Evolutionary conservation across 768 basidiomycete genomes (phyloP), one percentile per base, ranked within the genome.

Genomic region (Suillus luteus): DNA sequence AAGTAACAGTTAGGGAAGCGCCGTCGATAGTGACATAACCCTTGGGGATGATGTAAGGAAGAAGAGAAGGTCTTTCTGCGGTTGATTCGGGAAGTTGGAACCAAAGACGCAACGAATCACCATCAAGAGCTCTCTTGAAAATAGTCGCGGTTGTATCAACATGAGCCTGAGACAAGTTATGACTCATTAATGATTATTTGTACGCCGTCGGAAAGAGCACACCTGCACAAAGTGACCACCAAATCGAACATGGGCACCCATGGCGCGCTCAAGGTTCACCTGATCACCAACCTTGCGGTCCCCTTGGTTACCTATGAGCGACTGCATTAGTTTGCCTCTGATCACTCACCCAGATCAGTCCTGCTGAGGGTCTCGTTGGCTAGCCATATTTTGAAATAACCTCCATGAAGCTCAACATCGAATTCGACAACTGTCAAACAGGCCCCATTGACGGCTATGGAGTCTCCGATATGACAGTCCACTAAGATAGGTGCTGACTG

Each of bases 151-250:
- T 96, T 6, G 85, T 85, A 73, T 99, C 97, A 65, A 99, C 91
- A 76, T 99, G 97, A 19, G 92, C 97, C 95, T 98, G 65, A 37
- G 43, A 24, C n/a, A 14, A 43, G 55, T 43, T 55, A 19, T 63
- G 65, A 0, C 51, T 58, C 40, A 24, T 51, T 38, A 9, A 10
- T 9, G 46, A 24, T 43, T 33, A 33, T 31, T 38, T 35, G 60
- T 22, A 54, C 46, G 14, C n/a, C 22, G 60, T 17, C 9, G 43
- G 31, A 63, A 52, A 19, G 51, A 5, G 64, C 81, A 62, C 70
- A 93, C 95, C 86, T 99, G 96, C 24, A 99, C 97, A 73, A 96
- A 95, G 74, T 99, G 97, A 12, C 97, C 97, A 33, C 97, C 97
- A 70, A 99, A 97, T 62, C 96, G 82, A 19, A 86, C 88, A 78